Percentiles rank a stretch among this genome's conserved stretches.
Evolutionary conservation across 106 monocot species (phyloP).

Genomic region (Dactylorhiza incarnata): DNA sequence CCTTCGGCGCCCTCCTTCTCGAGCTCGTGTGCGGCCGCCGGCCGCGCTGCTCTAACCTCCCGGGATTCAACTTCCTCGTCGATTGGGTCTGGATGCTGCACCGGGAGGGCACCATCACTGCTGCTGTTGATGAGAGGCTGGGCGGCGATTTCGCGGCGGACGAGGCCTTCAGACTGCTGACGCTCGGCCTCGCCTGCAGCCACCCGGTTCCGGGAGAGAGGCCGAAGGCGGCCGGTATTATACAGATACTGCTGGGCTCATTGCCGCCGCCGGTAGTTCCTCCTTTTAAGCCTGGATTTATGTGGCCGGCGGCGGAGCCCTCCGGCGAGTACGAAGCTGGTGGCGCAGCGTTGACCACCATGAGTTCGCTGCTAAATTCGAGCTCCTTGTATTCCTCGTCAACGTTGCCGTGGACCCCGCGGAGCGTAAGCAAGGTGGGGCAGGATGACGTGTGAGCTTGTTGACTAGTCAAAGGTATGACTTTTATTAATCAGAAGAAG

Average conservation of each 20-base stretch:
- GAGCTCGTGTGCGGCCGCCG: conserved; percentile 70
- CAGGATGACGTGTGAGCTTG: neutral
- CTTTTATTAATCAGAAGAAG: no score
- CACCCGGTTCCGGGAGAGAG: conserved; percentile 42
- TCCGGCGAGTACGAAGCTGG: neutral
- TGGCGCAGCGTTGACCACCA: conserved; percentile 2
- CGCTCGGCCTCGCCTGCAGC: conserved; percentile 57
- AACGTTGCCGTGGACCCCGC: conserved; percentile 4
- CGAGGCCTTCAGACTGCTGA: conserved; percentile 41
- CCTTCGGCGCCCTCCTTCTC: conserved; percentile 67
- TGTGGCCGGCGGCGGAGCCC: conserved; percentile 31
- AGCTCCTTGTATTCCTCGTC: conserved; percentile 24
- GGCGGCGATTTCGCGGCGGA: conserved; percentile 8
- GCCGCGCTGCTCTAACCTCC: conserved; percentile 21
- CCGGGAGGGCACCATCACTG: conserved; percentile 30
- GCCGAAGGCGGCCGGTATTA: conserved; percentile 34
- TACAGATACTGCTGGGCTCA: conserved; percentile 32
- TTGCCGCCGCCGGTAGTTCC: conserved; percentile 38
- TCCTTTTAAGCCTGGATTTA: conserved; percentile 37
- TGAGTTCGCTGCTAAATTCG: neutral
- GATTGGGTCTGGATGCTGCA: conserved; percentile 67
- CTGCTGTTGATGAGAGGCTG: conserved; percentile 23
- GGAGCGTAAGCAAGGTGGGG: neutral
- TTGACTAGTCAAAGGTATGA: neutral
- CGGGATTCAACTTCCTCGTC: conserved; percentile 33